A percentile compares a stretch with the other conserved stretches of the same genome.
Conservation (phyloP, 192 early-diverging fungal genomes). For the Dimargaris cristalligena region DNA sequence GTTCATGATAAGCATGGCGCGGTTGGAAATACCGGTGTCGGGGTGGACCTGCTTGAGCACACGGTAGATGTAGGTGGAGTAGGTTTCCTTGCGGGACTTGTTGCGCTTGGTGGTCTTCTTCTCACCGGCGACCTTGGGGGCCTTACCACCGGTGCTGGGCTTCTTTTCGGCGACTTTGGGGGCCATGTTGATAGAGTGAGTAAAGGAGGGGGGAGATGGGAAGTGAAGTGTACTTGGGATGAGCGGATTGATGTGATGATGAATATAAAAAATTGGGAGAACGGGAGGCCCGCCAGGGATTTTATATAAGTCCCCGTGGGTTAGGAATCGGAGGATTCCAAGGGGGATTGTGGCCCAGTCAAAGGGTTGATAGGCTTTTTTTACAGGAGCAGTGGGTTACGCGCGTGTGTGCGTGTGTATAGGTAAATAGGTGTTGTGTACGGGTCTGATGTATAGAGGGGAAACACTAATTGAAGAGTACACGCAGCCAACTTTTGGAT, state of each 20-base stretch:
- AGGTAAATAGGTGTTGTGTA: too few relatives aligned
- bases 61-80: conserved; percentile 94
- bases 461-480: too few relatives aligned
- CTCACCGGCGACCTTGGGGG: conserved; percentile 34
- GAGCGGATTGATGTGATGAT: not conserved
- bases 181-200: conserved; percentile 18
- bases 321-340: too few relatives aligned
- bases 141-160: conserved; percentile 24
- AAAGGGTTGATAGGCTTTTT: too few relatives aligned
- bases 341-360: too few relatives aligned
- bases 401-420: too few relatives aligned
- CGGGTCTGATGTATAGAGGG: too few relatives aligned
- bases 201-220: not conserved
- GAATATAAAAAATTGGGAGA: not conserved
- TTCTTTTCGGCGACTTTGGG: conserved; percentile 58
- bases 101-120: conserved; percentile 42
- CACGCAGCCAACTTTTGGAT: too few relatives aligned
- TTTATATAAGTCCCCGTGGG: not conserved
- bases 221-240: not conserved
- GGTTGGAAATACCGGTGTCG: conserved; percentile 92
- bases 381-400: too few relatives aligned
- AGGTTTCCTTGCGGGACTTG: conserved; percentile 66
- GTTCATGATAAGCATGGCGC: conserved; percentile 95
- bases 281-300: too few relatives aligned
- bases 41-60: conserved; percentile 95